These are phyloP conservation scores for Phaeolepiota aurea DNA, from an alignment of 768 basidiomycete species.

Conservation along the genomic window DNA sequence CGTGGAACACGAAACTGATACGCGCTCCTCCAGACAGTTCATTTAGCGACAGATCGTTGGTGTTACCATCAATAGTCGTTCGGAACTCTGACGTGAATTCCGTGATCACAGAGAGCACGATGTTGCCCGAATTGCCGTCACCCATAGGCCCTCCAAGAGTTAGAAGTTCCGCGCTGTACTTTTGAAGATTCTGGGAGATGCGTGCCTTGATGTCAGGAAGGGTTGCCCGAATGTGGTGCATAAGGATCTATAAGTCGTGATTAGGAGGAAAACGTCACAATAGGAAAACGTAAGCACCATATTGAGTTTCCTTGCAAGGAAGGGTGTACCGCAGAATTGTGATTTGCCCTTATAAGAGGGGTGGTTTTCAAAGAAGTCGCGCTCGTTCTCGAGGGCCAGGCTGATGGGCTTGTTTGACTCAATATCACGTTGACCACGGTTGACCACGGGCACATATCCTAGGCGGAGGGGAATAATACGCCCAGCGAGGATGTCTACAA, in stretches of 20 bases:
- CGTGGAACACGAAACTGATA: slow-evolving; percentile 98
- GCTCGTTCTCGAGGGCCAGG: slow-evolving; percentile 81
- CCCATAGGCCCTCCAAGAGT: slow-evolving; percentile 83
- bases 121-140: slow-evolving; percentile 79
- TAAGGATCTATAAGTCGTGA: slow-evolving; percentile 64
- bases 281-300: slow-evolving; percentile 45
- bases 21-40: slow-evolving; percentile 98
- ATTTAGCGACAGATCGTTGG: slow-evolving; percentile 89
- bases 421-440: slow-evolving; percentile 96
- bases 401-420: slow-evolving; percentile 81
- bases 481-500: slow-evolving; percentile 97
- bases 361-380: slow-evolving; percentile 92
- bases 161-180: slow-evolving; percentile 77
- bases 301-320: slow-evolving; percentile 91
- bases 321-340: slow-evolving; percentile 96
- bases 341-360: slow-evolving; percentile 89
- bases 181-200: slow-evolving; percentile 85
- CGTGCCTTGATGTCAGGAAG: slow-evolving; percentile 98
- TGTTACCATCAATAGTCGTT: slow-evolving; percentile 94
- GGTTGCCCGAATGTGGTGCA: slow-evolving; percentile 97
- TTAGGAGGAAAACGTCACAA: slow-evolving; percentile 3
- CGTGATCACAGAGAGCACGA: slow-evolving; percentile 95
- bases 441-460: slow-evolving; percentile 98
- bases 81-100: slow-evolving; percentile 98
- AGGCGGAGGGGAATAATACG: slow-evolving; percentile 92